Base-by-base conservation (phyloP, 768 basidiomycete genomes). In the Cystofilobasidium bisporidii region DNA sequence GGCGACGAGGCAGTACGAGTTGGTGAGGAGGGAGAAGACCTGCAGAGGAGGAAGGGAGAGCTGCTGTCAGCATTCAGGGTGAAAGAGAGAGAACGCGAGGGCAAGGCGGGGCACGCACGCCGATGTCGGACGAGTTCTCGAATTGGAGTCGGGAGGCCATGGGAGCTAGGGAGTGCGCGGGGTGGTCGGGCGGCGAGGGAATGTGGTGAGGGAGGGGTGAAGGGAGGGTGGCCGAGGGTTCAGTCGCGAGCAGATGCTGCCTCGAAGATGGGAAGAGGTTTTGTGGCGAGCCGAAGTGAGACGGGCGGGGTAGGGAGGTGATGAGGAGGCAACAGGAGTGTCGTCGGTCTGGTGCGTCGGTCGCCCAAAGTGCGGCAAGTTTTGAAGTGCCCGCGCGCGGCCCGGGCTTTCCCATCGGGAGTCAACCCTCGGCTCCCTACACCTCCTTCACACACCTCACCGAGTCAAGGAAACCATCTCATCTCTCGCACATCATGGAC, bases 1-100 rank as follows among this genome's bases (percentile, higher is more conserved):
- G 71, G 92, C 91, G 74, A 84, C 85, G 58, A 99, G 85, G 80
- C 94, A 97, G 83, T 96, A 99, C 75, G 86, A 89, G 64, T 30
- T 20, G 22, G 55, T 41, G 36, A 30, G 64, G 36, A 71, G 65
- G 17, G n/a, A 58, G 36, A n/a, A 57, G 45, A 38, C 22, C 40
- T 63, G 60, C 38, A 32, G 36, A 30, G 60, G 33, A 45, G 43
- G 56, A 45, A 28, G 48, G 11, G 65, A 55, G 50, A 45, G 47
- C 30, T n/a, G 17, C 11, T 6, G 50, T 24, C 8, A 24, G 50
- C 26, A 43, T 8, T 3, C 48, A 24, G 48, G 14, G 48, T 50
- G 11, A 11, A 9, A 11, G 11, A 10, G 48, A 24, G 11, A 24
- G 11, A 50, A 24, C 48, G 26, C 10, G 48, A 47, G 6, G 45